Evolutionary conservation across 306 rosid species (phyloP).

Genomic region (Acacia melanoxylon): DNA sequence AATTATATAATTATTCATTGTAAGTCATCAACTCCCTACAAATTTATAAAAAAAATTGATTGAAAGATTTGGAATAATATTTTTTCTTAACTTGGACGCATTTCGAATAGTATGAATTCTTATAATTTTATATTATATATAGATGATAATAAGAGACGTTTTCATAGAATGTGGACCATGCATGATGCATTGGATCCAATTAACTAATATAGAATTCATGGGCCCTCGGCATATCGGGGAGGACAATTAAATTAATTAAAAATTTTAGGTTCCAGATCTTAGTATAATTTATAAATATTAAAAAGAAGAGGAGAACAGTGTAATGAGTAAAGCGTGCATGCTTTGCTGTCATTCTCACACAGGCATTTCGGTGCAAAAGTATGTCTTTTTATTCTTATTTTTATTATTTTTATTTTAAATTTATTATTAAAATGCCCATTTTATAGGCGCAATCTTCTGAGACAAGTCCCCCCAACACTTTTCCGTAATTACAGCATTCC

Average conservation of each 20-base stretch:
- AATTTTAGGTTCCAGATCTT: neutral
- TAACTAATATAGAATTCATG: neutral
- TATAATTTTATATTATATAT: too few species aligned
- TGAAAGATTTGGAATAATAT: neutral
- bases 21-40: neutral
- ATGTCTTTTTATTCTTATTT: neutral
- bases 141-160: neutral
- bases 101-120: neutral
- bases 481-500: conserved; percentile 52
- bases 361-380: conserved; percentile 73
- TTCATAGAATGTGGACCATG: neutral
- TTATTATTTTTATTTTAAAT: neutral
- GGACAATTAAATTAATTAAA: neutral
- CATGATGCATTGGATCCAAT: neutral
- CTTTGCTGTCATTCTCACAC: conserved; percentile 44
- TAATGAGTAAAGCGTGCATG: conserved; percentile 56
- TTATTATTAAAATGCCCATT: neutral
- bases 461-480: neutral
- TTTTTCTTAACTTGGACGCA: neutral
- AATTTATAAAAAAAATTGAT: too few species aligned
- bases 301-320: conserved; percentile 8
- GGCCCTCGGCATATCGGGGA: neutral
- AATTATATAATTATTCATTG: too few species aligned
- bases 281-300: neutral
- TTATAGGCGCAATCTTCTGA: conserved; percentile 16